Percentiles rank a stretch among this genome's conserved stretches.
Conservation (phyloP, 2,329 filamentous ascomycete genomes). For the Xylaria digitata region DNA sequence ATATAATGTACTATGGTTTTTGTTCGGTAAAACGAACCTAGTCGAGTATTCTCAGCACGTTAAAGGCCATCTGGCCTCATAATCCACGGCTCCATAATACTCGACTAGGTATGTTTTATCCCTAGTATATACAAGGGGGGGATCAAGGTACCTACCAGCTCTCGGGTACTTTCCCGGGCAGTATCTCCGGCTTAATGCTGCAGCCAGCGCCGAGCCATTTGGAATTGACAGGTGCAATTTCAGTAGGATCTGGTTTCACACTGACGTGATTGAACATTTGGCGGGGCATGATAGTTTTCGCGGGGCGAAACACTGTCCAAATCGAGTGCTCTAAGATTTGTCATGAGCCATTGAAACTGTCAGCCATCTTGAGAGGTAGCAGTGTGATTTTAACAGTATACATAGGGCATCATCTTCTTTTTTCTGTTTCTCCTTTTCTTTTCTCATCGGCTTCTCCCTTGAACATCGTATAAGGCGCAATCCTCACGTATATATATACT, state of each 20-base stretch:
- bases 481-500: neutral
- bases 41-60: too few species aligned
- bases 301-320: slow-evolving; percentile 21
- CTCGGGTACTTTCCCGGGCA: neutral
- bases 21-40: too few species aligned
- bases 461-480: neutral
- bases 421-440: slow-evolving; percentile 1
- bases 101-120: too few species aligned
- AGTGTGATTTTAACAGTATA: slow-evolving; percentile 30
- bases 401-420: neutral
- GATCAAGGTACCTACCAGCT: neutral
- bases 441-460: neutral
- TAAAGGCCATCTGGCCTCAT: too few species aligned
- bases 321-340: slow-evolving; percentile 30
- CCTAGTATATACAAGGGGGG: too few species aligned
- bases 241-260: slow-evolving; percentile 24
- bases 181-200: neutral
- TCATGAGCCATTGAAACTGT: slow-evolving; percentile 38
- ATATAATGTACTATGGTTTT: neutral
- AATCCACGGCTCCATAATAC: too few species aligned
- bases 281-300: slow-evolving; percentile 31
- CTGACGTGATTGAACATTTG: slow-evolving; percentile 35
- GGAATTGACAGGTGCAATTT: slow-evolving; percentile 26
- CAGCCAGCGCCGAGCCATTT: slow-evolving; percentile 26
- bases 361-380: slow-evolving; percentile 31